Evolutionary conservation across 805 yeast species (phyloP), one percentile per base, ranked within the genome.

Genomic region (Zygosaccharomyces pseudorouxii): DNA sequence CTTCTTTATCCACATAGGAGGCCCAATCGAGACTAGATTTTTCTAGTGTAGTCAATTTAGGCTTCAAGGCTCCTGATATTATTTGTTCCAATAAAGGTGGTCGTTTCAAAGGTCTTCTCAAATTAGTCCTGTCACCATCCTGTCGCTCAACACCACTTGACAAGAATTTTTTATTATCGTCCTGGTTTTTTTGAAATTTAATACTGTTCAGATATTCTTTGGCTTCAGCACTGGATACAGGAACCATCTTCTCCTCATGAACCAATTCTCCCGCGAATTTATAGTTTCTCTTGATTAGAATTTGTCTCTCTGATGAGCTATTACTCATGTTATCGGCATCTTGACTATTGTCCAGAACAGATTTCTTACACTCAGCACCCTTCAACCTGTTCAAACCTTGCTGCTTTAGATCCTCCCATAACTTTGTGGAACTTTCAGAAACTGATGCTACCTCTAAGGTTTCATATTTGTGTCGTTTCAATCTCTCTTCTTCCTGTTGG

Each of bases 1-100:
- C 89, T 54, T 83, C 82, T 55, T 85, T 77, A 68, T 92, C 97
- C 27, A 93, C 97, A 69, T 86, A 89, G 41, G 86, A 80, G 0
- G 95, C 95, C 96, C 98, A 93, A 68, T 93, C 99, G 44, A 93
- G 73, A 53, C 95, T 74, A 1, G 96, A 86, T 68, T 93, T 93
- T 64, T 93, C 98, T 54, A 93, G 71, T 0, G 99, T 93, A 20
- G 95, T 86, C 52, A 93, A 73, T 63, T 89, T 92, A 28, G 87
- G 81, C 56, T 85, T 82, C 54, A 84, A 79, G 2, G 86, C 74
- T 9, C 82, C 77, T 38, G 79, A 71, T 40, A 89, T 77, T 31
- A 89, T 89, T 48, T 84, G 87, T 62, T 86, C 90, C 6, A 89
- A 70, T 27, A 88, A 69, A 22, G 92, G 82, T 3, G 86, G 84